Percentiles rank a stretch among this genome's conserved stretches.
These are phyloP conservation scores for Silene coronaria DNA, from an alignment of 179 eudicot genomes.

Conservation along the genomic window DNA sequence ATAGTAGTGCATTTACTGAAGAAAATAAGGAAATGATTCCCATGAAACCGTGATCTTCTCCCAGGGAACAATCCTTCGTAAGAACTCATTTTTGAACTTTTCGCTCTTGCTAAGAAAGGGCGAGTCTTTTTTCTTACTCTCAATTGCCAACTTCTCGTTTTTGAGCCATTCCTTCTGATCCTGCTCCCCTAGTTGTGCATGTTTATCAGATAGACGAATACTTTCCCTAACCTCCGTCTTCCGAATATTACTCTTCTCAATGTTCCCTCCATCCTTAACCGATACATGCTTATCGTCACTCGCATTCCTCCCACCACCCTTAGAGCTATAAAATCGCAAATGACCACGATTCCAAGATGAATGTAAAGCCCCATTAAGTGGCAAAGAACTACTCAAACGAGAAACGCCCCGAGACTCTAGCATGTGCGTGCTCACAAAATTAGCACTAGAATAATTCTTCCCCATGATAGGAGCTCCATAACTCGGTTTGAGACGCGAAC, in stretches of 20 bases:
- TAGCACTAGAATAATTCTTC: slow-evolving; percentile 18
- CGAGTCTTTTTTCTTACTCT: slow-evolving; percentile 73
- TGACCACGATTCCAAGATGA: slow-evolving; percentile 26
- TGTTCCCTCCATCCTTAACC: slow-evolving; percentile 33
- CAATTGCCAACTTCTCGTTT: slow-evolving; percentile 73
- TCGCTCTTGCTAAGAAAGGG: slow-evolving; percentile 70
- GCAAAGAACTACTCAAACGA: slow-evolving; percentile 20
- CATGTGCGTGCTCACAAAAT: slow-evolving; percentile 31
- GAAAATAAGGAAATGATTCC: slow-evolving; percentile 82
- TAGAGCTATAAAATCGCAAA: slow-evolving; percentile 60
- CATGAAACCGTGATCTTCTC: slow-evolving; percentile 85
- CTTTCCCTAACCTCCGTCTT: slow-evolving; percentile 30
- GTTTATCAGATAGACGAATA: slow-evolving; percentile 45
- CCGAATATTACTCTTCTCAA: slow-evolving; percentile 36
- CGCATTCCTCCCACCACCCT: slow-evolving; percentile 82
- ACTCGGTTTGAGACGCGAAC: slow-evolving; percentile 20
- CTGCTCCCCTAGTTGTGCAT: slow-evolving; percentile 78
- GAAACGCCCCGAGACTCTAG: slow-evolving; percentile 27
- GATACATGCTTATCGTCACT: slow-evolving; percentile 57
- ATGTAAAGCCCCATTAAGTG: slow-evolving; percentile 30
- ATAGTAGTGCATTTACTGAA: slow-evolving; percentile 47
- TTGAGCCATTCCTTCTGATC: slow-evolving; percentile 92
- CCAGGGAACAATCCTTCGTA: slow-evolving; percentile 82
- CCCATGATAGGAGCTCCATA: slow-evolving; percentile 27
- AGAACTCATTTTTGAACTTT: slow-evolving; percentile 73